phyloP scores from a whole-genome alignment of 768 basidiomycete species.

The Clitopilus passeckerianus region DNA sequence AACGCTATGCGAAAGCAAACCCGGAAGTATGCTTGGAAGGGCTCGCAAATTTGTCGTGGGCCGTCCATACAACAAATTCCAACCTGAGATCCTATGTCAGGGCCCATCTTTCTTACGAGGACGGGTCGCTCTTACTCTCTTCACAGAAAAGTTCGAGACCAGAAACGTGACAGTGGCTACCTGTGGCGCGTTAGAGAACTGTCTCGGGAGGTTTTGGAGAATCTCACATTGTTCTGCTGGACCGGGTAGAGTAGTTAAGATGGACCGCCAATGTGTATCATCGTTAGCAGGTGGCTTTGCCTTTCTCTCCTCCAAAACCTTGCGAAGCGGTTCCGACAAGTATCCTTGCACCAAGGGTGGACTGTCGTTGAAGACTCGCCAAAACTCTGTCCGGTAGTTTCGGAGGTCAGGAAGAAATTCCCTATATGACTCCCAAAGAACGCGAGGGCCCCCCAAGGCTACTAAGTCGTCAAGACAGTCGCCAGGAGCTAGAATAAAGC shows the following conservation, averaged over 20 bases:
- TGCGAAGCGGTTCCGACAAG: slow-evolving; percentile 9
- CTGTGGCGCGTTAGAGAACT: slow-evolving; percentile 1
- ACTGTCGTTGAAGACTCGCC: neutral
- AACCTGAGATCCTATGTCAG: neutral
- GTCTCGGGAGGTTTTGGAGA: neutral
- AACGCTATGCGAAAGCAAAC: neutral
- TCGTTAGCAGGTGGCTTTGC: slow-evolving; percentile 11
- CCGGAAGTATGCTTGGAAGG: neutral
- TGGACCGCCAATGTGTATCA: slow-evolving; percentile 12
- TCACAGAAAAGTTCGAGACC: slow-evolving; percentile 14
- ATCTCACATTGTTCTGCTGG: neutral
- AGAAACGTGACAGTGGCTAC: slow-evolving; percentile 10
- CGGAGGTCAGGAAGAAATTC: neutral
- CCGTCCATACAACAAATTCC: neutral
- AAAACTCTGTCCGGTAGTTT: neutral
- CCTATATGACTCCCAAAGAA: neutral
- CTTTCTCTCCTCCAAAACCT: slow-evolving; percentile 15
- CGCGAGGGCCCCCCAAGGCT: too few relatives aligned
- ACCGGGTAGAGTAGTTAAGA: slow-evolving; percentile 7
- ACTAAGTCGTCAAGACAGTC: too few relatives aligned
- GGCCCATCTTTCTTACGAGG: neutral
- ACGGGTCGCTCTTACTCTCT: slow-evolving; percentile 6
- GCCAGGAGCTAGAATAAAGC: too few relatives aligned
- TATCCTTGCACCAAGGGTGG: slow-evolving; percentile 1
- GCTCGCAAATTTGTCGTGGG: neutral